Percentiles rank a stretch among this genome's conserved stretches.
Conservation (phyloP, 2,329 filamentous ascomycete genomes). For the Fusarium beomiforme region DNA sequence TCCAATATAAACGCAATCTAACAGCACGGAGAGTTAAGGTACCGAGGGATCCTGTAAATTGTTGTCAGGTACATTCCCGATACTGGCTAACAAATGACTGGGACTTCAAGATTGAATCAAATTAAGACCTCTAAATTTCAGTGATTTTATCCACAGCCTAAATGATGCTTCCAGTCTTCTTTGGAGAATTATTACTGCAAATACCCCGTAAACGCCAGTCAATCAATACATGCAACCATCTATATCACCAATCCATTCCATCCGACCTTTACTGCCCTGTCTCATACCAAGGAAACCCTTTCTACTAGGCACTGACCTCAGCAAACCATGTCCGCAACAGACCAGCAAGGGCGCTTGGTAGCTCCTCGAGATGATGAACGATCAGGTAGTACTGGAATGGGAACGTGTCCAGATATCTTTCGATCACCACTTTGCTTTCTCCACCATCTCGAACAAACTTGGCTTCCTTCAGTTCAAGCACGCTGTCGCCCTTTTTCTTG, state of each 20-base stretch:
- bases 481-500: slow-evolving; percentile 67
- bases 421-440: slow-evolving; percentile 78
- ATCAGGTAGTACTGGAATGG: slow-evolving; percentile 98
- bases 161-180: background rate
- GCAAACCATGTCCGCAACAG: slow-evolving; percentile 97
- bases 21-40: background rate
- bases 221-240: slow-evolving; percentile 1
- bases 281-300: background rate
- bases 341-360: slow-evolving; percentile 87
- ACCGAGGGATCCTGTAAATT: background rate
- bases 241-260: background rate
- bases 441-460: slow-evolving; percentile 77
- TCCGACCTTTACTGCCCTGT: background rate
- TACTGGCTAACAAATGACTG: background rate
- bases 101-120: background rate
- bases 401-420: slow-evolving; percentile 93
- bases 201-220: slow-evolving; percentile 18
- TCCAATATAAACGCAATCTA: background rate
- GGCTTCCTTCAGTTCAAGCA: slow-evolving; percentile 89
- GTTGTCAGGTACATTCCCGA: background rate
- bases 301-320: slow-evolving; percentile 62
- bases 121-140: background rate
- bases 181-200: background rate
- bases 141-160: background rate
- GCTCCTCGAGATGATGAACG: slow-evolving; percentile 88